A percentile compares a stretch with the other conserved stretches of the same genome.
These are phyloP conservation scores for Aspergillus sp. DNA, from an alignment of 2,329 filamentous ascomycete species.

Conservation along the genomic window DNA sequence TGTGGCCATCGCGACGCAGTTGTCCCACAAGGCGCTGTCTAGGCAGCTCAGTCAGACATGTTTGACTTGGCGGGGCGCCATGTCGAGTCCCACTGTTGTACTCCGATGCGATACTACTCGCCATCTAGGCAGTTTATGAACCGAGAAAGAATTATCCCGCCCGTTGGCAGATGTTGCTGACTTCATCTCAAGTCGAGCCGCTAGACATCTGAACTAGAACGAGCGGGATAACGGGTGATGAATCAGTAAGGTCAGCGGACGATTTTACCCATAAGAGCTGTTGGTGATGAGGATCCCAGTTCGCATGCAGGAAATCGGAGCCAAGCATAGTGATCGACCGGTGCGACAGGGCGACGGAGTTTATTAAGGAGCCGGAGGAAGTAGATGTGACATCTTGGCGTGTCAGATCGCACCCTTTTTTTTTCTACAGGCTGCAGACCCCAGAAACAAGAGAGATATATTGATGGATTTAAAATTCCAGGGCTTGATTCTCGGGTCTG, in stretches of 20 bases:
- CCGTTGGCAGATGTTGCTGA: too few species aligned
- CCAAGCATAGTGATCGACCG: background rate
- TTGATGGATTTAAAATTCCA: background rate
- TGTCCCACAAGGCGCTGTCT: background rate
- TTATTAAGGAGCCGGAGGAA: background rate
- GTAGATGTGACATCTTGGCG: background rate
- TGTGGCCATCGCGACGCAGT: background rate
- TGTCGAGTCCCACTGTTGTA: background rate
- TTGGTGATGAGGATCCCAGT: background rate
- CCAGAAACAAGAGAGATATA: too few species aligned
- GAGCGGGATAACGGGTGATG: too few species aligned
- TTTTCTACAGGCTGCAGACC: background rate
- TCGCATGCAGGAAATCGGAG: background rate
- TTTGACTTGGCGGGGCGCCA: background rate
- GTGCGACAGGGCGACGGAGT: background rate
- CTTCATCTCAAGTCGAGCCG: too few species aligned
- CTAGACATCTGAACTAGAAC: too few species aligned
- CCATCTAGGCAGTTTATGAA: too few species aligned
- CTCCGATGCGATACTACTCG: too few species aligned
- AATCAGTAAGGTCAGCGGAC: too few species aligned
- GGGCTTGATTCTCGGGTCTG: background rate
- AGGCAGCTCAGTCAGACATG: background rate
- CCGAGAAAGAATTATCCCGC: too few species aligned
- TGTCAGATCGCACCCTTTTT: slow-evolving; percentile 1
- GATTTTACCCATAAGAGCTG: background rate